Evolutionary conservation across 202 grass and related monocot genomes (phyloP).

Genomic region (Carex arenaria): DNA sequence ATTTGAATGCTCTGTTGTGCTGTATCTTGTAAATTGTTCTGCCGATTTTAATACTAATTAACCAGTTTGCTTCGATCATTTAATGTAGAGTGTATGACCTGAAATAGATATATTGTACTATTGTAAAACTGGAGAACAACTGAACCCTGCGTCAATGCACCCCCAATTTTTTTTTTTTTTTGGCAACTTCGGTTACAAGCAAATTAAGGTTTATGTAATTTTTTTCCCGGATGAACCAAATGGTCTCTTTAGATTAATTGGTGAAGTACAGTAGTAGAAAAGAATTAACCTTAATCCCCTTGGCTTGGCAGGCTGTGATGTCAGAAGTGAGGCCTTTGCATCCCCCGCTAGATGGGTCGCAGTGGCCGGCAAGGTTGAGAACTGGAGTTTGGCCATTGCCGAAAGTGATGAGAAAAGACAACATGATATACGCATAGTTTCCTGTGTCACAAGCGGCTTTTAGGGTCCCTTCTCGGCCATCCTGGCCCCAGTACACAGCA

Average conservation of each 20-base stretch:
- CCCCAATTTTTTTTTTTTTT: too few relatives aligned
- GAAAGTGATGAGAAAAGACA: slow-evolving; percentile 79
- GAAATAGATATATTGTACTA: too few relatives aligned
- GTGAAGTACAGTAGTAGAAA: background rate
- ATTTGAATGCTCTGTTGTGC: background rate
- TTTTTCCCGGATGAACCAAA: background rate
- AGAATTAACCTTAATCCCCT: slow-evolving; percentile 49
- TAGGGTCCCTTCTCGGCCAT: slow-evolving; percentile 60
- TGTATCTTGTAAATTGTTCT: background rate
- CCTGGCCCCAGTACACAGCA: slow-evolving; percentile 85
- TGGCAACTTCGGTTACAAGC: too few relatives aligned
- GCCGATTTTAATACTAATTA: background rate
- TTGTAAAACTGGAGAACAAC: too few relatives aligned
- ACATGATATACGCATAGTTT: slow-evolving; percentile 56
- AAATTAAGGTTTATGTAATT: background rate
- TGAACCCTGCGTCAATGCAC: too few relatives aligned
- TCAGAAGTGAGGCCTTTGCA: slow-evolving; percentile 48
- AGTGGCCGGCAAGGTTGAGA: slow-evolving; percentile 83
- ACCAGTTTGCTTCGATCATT: background rate
- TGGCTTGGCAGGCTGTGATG: slow-evolving; percentile 47
- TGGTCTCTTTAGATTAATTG: background rate
- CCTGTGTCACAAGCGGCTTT: slow-evolving; percentile 49
- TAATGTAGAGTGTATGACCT: too few relatives aligned
- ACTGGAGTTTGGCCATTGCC: slow-evolving; percentile 59
- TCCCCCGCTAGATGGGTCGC: slow-evolving; percentile 44